These are phyloP conservation scores for Phoma sp. DNA, from an alignment of 2,329 filamentous ascomycete species.

Conservation along the genomic window DNA sequence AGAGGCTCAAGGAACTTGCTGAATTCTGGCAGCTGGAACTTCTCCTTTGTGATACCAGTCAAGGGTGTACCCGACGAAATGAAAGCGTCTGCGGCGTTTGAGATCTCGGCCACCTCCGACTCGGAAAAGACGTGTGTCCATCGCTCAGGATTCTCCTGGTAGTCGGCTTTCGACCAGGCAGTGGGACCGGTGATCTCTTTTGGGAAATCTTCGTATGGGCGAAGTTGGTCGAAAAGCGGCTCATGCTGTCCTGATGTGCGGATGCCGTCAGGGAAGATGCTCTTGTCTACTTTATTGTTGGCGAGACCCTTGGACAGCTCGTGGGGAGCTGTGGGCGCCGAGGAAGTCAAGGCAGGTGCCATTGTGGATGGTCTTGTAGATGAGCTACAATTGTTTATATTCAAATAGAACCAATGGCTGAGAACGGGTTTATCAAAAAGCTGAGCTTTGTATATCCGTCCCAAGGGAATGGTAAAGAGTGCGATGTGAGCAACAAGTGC, in stretches of 20 bases:
- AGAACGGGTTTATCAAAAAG: not conserved
- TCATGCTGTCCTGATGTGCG: slow-evolving; percentile 75
- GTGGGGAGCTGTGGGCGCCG: slow-evolving; percentile 48
- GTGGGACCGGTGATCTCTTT: slow-evolving; percentile 73
- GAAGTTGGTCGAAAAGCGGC: slow-evolving; percentile 70
- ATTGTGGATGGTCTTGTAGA: slow-evolving; percentile 25
- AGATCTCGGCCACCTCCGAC: slow-evolving; percentile 72
- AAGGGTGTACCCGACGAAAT: slow-evolving; percentile 68
- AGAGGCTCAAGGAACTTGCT: slow-evolving; percentile 61
- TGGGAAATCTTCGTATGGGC: slow-evolving; percentile 73
- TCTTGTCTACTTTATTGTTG: slow-evolving; percentile 47
- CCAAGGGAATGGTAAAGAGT: slow-evolving; percentile 6
- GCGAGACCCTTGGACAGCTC: slow-evolving; percentile 36
- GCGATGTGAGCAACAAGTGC: not conserved
- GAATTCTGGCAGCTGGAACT: slow-evolving; percentile 68
- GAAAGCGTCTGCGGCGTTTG: slow-evolving; percentile 71
- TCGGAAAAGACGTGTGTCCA: slow-evolving; percentile 76
- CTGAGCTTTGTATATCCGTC: not conserved
- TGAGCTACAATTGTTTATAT: not conserved
- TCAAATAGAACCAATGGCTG: not conserved
- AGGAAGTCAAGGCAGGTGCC: slow-evolving; percentile 51
- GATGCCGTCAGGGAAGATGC: slow-evolving; percentile 68
- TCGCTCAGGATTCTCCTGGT: slow-evolving; percentile 65
- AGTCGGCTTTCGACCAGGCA: slow-evolving; percentile 73
- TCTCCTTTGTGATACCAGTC: slow-evolving; percentile 72